Evolutionary conservation across 257 asterid genomes (phyloP), one percentile per base, ranked within the genome.

Genomic region (Nicotiana otophora): DNA sequence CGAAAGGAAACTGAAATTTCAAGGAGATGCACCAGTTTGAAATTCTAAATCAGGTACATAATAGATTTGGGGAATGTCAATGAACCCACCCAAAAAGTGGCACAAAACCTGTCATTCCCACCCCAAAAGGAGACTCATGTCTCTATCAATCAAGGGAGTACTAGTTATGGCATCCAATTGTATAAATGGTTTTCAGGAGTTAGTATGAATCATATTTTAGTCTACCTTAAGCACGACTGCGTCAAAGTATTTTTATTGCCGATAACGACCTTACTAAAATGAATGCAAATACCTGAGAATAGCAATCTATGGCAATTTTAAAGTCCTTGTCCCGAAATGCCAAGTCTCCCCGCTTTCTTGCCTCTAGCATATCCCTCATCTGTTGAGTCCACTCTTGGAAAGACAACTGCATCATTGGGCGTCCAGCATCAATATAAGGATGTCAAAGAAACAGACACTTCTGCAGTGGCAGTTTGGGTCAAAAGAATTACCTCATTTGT

Each of bases 381-480:
- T 94, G 99, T 77, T 96, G 98, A 87, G 99, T 96, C 98, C 99
- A 96, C 86, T 96, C 99, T 94, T 95, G 99, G 90, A 96, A 94
- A 51, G 99, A 94, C 82, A 96, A 90, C 99, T 96, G 72, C 78
- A 80, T 17, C 81, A 85, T 75, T 77, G 64, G 48, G 82, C 67
- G 64, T 55, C 82, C 78, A 79, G 26, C 51, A 69, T 78, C 33
- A 28, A 67, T 14, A 83, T 19, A 82, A 80, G 76, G 62, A 81
- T 53, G 33, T 20, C 14, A 66, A 55, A 55, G 39, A 72, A 19
- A n/a, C 83, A 84, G 23, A 19, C n/a, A 4, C 54, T 42, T 39
- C 61, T 51, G 69, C 12, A 67, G 62, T 11, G 67, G 80, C 51
- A 82, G 36, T 68, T 79, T 60, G 82, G 67, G 82, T 67, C 76